A percentile compares a stretch with the other conserved stretches of the same genome.
Evolutionary conservation across 2,329 filamentous ascomycete genomes (phyloP).

Genomic region (Colletotrichum sp.): DNA sequence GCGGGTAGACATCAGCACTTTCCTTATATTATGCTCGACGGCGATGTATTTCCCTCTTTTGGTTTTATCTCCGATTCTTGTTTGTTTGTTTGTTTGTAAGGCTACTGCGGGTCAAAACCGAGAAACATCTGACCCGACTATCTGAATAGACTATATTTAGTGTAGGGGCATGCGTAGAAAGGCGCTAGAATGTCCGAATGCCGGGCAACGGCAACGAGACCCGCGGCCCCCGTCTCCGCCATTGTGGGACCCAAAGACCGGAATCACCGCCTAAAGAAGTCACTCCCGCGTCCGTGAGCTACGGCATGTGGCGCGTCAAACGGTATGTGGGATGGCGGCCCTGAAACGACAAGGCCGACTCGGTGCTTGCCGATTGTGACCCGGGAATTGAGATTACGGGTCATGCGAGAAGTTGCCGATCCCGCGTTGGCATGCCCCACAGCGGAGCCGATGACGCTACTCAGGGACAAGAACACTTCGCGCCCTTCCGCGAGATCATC

Average conservation of each 20-base stretch:
- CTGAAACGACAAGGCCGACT: not conserved
- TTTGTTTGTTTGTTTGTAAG: not conserved
- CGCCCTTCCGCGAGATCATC: not conserved
- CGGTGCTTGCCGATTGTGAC: not conserved
- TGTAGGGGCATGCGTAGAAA: not conserved
- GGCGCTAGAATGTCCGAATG: not conserved
- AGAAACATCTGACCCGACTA: not conserved
- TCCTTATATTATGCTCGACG: not conserved
- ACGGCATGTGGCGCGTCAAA: not conserved
- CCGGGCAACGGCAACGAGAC: not conserved
- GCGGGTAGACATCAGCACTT: not conserved
- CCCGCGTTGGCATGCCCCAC: not conserved
- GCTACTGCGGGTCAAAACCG: not conserved
- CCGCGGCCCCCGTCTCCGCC: not conserved
- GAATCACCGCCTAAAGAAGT: not conserved
- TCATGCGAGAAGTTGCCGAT: not conserved
- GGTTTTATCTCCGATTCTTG: not conserved
- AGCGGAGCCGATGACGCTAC: not conserved
- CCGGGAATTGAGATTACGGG: not conserved
- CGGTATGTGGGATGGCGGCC: not conserved
- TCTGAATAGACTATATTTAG: not conserved
- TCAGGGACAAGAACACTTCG: not conserved
- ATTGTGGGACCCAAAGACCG: not conserved
- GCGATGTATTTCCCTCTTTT: not conserved
- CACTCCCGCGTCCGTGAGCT: not conserved